Base-by-base conservation (phyloP, 257 asterid species). In the Parsonsia alboflavescens region DNA sequence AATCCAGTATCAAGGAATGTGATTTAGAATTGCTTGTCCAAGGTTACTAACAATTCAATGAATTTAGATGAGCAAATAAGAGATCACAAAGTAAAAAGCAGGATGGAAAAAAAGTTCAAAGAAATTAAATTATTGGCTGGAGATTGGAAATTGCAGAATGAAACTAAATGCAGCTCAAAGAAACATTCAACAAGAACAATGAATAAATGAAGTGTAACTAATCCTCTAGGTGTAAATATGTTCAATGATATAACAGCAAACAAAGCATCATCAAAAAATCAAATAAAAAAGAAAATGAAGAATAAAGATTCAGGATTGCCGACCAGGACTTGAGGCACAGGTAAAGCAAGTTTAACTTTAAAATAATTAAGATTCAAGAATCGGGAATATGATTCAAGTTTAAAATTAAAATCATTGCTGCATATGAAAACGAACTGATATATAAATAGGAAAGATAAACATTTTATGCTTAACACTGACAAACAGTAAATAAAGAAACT, bases 401-500 rank as follows among this genome's bases (percentile, higher is more conserved):
- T n/a, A n/a, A n/a, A n/a, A n/a, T n/a, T n/a, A n/a, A n/a, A n/a
- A n/a, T n/a, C n/a, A n/a, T n/a, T n/a, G n/a, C n/a, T n/a, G n/a
- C n/a, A n/a, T n/a, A n/a, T n/a, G n/a, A n/a, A n/a, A n/a, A n/a
- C n/a, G n/a, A n/a, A 64, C 39, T 17, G 16, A 17, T 21, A 7
- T 39, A 21, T 10, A 11, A 65, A 19, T 28, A 19, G 30, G 9
- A 22, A 57, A 57, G 15, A 22, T 57, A 26, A 57, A 0, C 44
- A 11, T 59, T 44, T 46, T 70, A 30, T 2, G 46, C 50, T 62
- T 52, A 57, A 36, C 69, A 17, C 15, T 1, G 0, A 75, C 74
- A 26, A 44, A 44, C 15, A 15, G 7, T 63, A 28, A 48, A 54
- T 19, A 65, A 28, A 11, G 74, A 77, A 19, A 19, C 85, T 73